Percentiles rank a stretch among this genome's conserved stretches.
phyloP scores from a whole-genome alignment of 495 filamentous ascomycete genomes.

The Hypoxylon crocopeplum region DNA sequence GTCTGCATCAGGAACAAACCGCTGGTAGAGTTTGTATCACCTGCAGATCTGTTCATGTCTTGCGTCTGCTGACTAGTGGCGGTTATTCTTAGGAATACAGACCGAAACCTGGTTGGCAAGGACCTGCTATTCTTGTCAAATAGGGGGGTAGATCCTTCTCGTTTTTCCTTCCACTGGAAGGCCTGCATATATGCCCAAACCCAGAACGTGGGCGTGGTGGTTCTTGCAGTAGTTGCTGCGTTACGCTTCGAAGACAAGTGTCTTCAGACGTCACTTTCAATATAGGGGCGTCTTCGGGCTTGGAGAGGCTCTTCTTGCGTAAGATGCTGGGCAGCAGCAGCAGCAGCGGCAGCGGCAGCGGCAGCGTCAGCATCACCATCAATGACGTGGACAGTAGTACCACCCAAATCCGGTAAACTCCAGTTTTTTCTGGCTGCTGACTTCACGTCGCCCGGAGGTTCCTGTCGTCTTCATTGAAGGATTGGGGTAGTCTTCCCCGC shows the following conservation, averaged over 20 bases:
- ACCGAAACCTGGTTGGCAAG: conserved; percentile 19
- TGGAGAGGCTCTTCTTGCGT: conserved; percentile 16
- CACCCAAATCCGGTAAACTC: conserved; percentile 18
- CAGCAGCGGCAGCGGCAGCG: conserved; percentile 16
- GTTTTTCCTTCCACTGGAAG: conserved; percentile 13
- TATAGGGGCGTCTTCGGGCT: conserved; percentile 2
- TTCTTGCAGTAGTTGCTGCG: conserved; percentile 27
- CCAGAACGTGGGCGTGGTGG: conserved; percentile 3
- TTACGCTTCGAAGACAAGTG: conserved; percentile 12
- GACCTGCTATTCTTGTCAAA: conserved; percentile 8
- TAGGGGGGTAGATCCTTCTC: neutral
- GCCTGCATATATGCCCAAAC: conserved; percentile 12
- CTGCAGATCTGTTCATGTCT: conserved; percentile 28
- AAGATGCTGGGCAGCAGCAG: conserved; percentile 20
- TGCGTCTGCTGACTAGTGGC: conserved; percentile 28
- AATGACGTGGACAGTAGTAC: conserved; percentile 27
- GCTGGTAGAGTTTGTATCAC: conserved; percentile 28
- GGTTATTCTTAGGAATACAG: conserved; percentile 34
- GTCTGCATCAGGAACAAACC: conserved; percentile 10
- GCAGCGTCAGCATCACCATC: conserved; percentile 7
- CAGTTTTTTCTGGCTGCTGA: conserved; percentile 13
- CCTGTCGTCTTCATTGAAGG: neutral
- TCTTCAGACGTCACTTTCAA: conserved; percentile 22
- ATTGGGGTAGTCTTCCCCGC: conserved; percentile 27
- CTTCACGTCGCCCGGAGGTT: conserved; percentile 9